Conservation (phyloP, 2,329 filamentous ascomycete species). For the Dactylellina haptotyla region DNA sequence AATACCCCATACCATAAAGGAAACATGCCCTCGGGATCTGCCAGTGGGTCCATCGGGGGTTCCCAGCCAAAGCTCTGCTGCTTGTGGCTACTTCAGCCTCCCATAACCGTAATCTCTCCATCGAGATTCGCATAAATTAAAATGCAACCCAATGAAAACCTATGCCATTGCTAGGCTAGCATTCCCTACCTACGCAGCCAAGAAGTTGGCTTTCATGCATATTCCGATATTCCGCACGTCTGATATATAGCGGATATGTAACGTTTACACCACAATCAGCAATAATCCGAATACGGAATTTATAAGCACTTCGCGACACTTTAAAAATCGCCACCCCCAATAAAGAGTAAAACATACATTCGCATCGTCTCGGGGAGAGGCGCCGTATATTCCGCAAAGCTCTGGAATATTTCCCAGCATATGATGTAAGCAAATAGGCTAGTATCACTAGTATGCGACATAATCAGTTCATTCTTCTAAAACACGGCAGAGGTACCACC, state of each 20-base stretch:
- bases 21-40: neutral
- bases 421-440: neutral
- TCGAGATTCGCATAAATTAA: too few species aligned
- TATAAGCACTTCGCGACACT: neutral
- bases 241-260: neutral
- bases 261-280: neutral
- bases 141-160: neutral
- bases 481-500: too few species aligned
- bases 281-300: neutral
- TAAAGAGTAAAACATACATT: neutral
- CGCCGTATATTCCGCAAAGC: neutral
- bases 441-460: neutral
- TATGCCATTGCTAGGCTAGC: neutral
- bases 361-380: neutral
- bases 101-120: neutral
- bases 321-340: neutral
- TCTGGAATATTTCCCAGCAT: slow-evolving; percentile 5
- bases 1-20: neutral
- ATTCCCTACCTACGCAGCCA: too few species aligned
- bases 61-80: neutral
- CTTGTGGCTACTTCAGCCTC: slow-evolving; percentile 9
- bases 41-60: neutral
- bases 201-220: too few species aligned
- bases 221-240: neutral
- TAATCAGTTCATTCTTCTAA: too few species aligned